Evolutionary conservation across 164 flowering plant genomes (phyloP).

Genomic region (Aristolochia californica): DNA sequence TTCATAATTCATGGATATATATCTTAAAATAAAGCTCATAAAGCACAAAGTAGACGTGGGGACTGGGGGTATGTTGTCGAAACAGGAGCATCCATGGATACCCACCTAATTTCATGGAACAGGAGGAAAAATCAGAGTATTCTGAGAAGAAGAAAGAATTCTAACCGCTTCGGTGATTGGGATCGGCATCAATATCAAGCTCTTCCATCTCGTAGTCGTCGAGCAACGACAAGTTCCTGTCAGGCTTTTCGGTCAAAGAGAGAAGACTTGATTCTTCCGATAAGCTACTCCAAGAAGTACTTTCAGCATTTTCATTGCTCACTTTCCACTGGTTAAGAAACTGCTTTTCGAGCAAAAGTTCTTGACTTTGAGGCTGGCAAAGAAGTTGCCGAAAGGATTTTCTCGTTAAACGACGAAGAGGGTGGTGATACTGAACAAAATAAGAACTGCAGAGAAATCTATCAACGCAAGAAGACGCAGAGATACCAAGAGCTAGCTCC

Average conservation of each 20-base stretch:
- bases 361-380: slow-evolving; percentile 10
- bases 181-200: slow-evolving; percentile 23
- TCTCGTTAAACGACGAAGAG: slow-evolving; percentile 5
- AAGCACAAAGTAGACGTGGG: no score
- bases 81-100: no score
- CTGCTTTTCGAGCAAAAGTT: slow-evolving; percentile 10
- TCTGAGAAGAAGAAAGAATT: background rate
- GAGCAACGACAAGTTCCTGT: slow-evolving; percentile 58
- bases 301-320: slow-evolving; percentile 7
- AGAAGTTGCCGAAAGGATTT: slow-evolving; percentile 11
- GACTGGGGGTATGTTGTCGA: no score
- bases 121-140: no score
- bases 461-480: slow-evolving; percentile 15
- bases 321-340: slow-evolving; percentile 1
- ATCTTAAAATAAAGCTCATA: no score
- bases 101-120: no score
- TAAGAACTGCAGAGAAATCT: slow-evolving; percentile 1
- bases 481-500: slow-evolving; percentile 31
- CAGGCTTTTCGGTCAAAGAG: slow-evolving; percentile 76
- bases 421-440: slow-evolving; percentile 5
- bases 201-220: slow-evolving; percentile 90
- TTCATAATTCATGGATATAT: no score
- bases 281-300: slow-evolving; percentile 5
- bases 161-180: slow-evolving; percentile 79
- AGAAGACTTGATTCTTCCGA: slow-evolving; percentile 28